Conservation (phyloP, 768 basidiomycete species). For the Amanita pseudoporphyria region DNA sequence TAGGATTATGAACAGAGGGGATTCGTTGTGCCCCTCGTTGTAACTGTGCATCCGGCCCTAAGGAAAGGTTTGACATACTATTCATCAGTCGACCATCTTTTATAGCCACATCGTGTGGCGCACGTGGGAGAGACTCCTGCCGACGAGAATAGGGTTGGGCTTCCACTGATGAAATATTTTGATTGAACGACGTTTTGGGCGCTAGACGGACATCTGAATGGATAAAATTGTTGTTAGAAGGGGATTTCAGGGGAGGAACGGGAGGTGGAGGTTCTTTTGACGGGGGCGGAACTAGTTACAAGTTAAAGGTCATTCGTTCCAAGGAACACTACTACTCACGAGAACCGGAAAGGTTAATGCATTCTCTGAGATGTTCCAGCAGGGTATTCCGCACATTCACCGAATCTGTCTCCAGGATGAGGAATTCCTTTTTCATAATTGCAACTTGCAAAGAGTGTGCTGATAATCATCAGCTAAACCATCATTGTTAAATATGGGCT, state of each 20-base stretch:
- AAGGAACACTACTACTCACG: constrained; percentile 37
- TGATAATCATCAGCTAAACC: constrained; percentile 18
- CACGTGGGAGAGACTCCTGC: neutral
- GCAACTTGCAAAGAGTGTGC: constrained; percentile 67
- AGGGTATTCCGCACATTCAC: constrained; percentile 50
- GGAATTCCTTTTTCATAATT: constrained; percentile 82
- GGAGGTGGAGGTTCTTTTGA: constrained; percentile 63
- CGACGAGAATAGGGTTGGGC: neutral
- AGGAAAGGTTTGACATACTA: constrained; percentile 14
- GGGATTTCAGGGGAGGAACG: constrained; percentile 33
- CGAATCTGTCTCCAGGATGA: constrained; percentile 58
- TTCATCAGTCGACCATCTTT: constrained; percentile 3
- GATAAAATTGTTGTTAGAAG: neutral
- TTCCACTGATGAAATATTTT: neutral
- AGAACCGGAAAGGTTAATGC: constrained; percentile 70
- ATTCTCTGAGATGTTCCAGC: constrained; percentile 66
- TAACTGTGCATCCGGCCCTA: constrained; percentile 20
- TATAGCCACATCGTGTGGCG: neutral
- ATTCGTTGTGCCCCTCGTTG: constrained; percentile 18
- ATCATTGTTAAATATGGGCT: neutral
- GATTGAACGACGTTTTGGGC: neutral
- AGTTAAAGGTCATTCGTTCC: neutral
- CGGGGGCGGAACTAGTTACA: constrained; percentile 38
- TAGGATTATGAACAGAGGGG: constrained; percentile 16
- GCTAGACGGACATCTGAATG: no score